Conservation (phyloP, 2,329 filamentous ascomycete species). For the Paecilomyces niveus region DNA sequence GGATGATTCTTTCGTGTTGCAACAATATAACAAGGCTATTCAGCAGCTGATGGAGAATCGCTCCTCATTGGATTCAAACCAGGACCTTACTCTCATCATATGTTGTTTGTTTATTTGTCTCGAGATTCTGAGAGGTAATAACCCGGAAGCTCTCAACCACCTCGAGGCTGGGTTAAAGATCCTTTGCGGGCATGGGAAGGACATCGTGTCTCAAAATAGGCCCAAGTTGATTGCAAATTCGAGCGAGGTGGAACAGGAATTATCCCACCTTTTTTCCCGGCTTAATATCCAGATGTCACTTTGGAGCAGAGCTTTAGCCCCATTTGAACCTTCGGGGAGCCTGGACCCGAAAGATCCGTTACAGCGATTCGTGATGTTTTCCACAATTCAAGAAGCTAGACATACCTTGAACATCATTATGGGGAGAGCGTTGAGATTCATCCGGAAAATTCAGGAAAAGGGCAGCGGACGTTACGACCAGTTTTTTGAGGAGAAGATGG, state of each 20-base stretch:
- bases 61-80: not conserved
- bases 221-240: not conserved
- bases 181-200: conserved; percentile 4
- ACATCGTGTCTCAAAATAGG: not conserved
- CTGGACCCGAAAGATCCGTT: not conserved
- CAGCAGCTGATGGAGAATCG: conserved; percentile 23
- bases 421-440: conserved; percentile 5
- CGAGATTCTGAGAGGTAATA: conserved; percentile 14
- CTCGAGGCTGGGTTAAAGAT: conserved; percentile 14
- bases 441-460: not conserved
- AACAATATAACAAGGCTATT: conserved; percentile 47
- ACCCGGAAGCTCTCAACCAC: conserved; percentile 12
- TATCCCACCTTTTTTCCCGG: conserved; percentile 11
- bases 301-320: conserved; percentile 8
- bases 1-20: conserved; percentile 30
- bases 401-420: conserved; percentile 8
- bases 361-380: conserved; percentile 1
- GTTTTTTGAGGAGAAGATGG: conserved; percentile 1
- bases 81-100: conserved; percentile 10
- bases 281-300: conserved; percentile 15
- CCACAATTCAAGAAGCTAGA: conserved; percentile 8
- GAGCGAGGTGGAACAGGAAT: conserved; percentile 6
- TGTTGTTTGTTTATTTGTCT: conserved; percentile 17
- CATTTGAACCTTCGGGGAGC: conserved; percentile 2
- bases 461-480: not conserved